Evolutionary conservation across 192 early-diverging fungal species (phyloP).

Genomic region (Dissophora globulifera): DNA sequence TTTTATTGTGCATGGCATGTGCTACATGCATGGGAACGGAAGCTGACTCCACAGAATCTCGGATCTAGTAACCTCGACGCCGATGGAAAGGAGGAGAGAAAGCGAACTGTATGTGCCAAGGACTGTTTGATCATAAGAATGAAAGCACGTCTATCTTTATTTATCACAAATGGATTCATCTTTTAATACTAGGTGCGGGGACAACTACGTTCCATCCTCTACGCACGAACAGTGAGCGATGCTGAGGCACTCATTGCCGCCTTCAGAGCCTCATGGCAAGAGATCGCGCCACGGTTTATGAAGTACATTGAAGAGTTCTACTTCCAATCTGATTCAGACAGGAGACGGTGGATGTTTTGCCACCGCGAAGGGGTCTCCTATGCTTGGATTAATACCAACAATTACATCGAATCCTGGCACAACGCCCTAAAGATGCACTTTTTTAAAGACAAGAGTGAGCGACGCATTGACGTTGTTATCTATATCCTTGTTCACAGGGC

Average conservation of each 20-base stretch:
- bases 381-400: slow-evolving; percentile 2
- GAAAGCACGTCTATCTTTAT: not conserved
- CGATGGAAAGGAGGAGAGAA: not conserved
- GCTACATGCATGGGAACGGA: slow-evolving; percentile 12
- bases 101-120: not conserved
- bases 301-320: not conserved
- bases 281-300: not conserved
- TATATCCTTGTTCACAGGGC: not conserved
- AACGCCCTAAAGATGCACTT: not conserved
- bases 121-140: not conserved
- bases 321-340: not conserved
- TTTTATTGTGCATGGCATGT: slow-evolving; percentile 18
- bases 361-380: not conserved
- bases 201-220: slow-evolving; percentile 3
- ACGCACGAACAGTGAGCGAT: not conserved
- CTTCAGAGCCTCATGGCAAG: not conserved
- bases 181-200: not conserved
- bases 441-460: not conserved
- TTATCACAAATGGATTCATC: not conserved
- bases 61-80: not conserved
- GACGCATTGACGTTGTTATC: not conserved
- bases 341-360: slow-evolving; percentile 10
- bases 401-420: slow-evolving; percentile 1
- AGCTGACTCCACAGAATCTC: not conserved
- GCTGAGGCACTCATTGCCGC: not conserved